Conservation (phyloP, 345 rosid species). For the Populus alba region DNA sequence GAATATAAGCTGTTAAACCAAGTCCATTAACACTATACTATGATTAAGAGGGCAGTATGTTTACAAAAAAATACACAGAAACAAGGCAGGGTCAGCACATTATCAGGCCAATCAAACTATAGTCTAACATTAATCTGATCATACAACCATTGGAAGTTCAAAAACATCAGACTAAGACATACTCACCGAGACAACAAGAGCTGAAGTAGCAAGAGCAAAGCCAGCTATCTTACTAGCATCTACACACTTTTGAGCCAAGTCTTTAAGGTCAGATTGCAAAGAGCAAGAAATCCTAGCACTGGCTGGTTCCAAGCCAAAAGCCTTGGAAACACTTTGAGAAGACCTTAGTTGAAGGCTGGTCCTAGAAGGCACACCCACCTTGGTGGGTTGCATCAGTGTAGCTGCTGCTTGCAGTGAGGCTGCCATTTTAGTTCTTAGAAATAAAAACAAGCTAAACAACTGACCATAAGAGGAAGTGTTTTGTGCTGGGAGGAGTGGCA, state of each 20-base stretch:
- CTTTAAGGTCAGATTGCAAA: conserved; percentile 60
- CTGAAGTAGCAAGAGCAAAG: conserved; percentile 90
- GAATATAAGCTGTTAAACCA: background rate
- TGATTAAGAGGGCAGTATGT: background rate
- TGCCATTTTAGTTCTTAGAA: conserved; percentile 47
- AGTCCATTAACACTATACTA: background rate
- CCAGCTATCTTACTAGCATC: conserved; percentile 82
- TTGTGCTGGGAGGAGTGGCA: background rate
- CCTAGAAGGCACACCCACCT: conserved; percentile 46
- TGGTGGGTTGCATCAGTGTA: conserved; percentile 75
- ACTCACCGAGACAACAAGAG: conserved; percentile 85
- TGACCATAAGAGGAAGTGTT: background rate
- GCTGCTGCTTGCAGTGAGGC: conserved; percentile 90
- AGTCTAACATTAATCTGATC: background rate
- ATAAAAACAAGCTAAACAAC: too few species aligned
- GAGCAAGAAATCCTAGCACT: conserved; percentile 72
- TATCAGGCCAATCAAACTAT: background rate
- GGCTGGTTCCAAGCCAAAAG: conserved; percentile 56
- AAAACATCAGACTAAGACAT: background rate
- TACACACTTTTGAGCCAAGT: conserved; percentile 61
- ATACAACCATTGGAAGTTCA: background rate
- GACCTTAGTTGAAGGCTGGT: conserved; percentile 45
- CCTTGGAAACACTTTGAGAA: conserved; percentile 44
- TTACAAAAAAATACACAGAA: background rate
- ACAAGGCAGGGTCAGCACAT: background rate